These are phyloP conservation scores for Lantana camara DNA, from an alignment of 257 asterid genomes.

Conservation along the genomic window DNA sequence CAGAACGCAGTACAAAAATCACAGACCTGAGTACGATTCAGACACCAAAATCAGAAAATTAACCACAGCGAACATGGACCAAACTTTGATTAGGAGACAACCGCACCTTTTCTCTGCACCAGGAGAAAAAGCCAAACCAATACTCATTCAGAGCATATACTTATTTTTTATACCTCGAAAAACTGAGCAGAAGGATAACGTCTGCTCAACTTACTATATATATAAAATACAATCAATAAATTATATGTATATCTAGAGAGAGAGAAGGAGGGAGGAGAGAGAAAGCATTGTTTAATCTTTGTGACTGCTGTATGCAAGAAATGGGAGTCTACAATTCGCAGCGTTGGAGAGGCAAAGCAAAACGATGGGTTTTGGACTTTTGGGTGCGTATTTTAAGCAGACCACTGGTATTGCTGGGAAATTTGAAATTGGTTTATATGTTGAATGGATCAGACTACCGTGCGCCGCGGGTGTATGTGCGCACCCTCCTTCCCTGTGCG, in stretches of 20 bases:
- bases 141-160: background rate
- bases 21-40: no score
- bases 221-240: no score
- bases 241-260: background rate
- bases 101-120: background rate
- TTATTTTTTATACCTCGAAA: background rate
- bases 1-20: background rate
- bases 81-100: background rate
- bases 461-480: slow-evolving; percentile 25
- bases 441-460: slow-evolving; percentile 18
- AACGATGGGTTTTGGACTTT: background rate
- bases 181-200: slow-evolving; percentile 3
- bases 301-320: slow-evolving; percentile 5
- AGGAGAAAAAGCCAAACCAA: background rate
- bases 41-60: background rate
- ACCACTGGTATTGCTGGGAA: slow-evolving; percentile 26
- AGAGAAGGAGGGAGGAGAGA: no score
- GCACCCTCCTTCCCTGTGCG: slow-evolving; percentile 16
- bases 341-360: slow-evolving; percentile 17
- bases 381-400: slow-evolving; percentile 37
- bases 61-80: background rate
- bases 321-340: background rate
- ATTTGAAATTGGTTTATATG: slow-evolving; percentile 19
- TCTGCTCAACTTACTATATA: background rate
- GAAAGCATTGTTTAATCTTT: slow-evolving; percentile 6